phyloP scores from a whole-genome alignment of 2,329 filamentous ascomycete genomes.

The Pseudocercospora fijiensis region DNA sequence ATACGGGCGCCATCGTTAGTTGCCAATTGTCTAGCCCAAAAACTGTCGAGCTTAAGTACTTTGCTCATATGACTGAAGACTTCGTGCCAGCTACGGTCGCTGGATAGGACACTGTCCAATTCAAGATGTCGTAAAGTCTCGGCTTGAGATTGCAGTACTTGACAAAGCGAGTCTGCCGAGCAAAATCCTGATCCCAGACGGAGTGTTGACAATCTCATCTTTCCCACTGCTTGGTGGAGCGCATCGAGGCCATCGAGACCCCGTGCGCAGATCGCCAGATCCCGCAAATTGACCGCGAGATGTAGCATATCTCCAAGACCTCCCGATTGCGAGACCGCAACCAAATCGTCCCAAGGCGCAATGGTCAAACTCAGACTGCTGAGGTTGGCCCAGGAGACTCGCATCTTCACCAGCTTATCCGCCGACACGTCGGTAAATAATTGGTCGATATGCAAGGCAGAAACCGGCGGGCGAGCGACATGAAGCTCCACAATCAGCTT shows the following conservation, averaged over 20 bases:
- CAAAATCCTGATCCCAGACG: background rate
- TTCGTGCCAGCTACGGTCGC: background rate
- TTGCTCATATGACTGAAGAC: background rate
- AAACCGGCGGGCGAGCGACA: background rate
- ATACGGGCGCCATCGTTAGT: background rate
- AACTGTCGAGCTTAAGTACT: background rate
- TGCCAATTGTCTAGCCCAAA: background rate
- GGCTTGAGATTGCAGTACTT: background rate
- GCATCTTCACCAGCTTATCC: background rate
- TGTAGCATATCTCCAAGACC: background rate
- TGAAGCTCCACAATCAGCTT: background rate
- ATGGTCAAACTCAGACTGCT: background rate
- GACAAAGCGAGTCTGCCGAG: background rate
- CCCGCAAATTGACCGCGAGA: background rate
- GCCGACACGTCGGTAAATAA: background rate
- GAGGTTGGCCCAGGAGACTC: background rate
- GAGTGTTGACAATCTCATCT: background rate
- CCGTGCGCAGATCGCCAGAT: background rate
- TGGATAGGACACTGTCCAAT: background rate
- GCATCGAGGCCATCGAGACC: background rate
- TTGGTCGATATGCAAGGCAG: background rate
- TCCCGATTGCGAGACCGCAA: too few relatives aligned
- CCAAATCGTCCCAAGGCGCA: background rate
- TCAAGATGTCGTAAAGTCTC: background rate
- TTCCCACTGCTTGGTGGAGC: background rate